These are phyloP conservation scores for Daldinia loculata DNA, from an alignment of 495 filamentous ascomycete genomes.

Conservation along the genomic window DNA sequence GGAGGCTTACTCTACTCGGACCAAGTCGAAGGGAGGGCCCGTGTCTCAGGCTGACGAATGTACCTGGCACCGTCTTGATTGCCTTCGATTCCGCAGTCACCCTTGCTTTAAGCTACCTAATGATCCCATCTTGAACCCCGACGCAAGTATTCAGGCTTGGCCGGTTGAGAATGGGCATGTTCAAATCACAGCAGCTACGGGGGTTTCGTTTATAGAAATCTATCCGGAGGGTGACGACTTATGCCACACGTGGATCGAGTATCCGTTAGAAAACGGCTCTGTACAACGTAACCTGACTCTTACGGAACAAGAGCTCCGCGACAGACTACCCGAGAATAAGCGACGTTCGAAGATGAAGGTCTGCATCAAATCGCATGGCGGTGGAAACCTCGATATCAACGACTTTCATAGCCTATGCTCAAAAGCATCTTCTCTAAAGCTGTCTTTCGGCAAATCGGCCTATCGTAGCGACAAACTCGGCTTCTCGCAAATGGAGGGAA, in stretches of 20 bases:
- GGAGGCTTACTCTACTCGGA: slow-evolving; percentile 85
- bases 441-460: slow-evolving; percentile 74
- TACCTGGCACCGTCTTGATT: slow-evolving; percentile 87
- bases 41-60: slow-evolving; percentile 81
- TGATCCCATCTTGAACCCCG: slow-evolving; percentile 69
- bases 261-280: slow-evolving; percentile 65
- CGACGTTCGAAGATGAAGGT: slow-evolving; percentile 75
- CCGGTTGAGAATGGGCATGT: slow-evolving; percentile 82
- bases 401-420: slow-evolving; percentile 74
- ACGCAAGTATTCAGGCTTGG: slow-evolving; percentile 88
- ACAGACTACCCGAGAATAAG: slow-evolving; percentile 72
- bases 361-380: slow-evolving; percentile 75
- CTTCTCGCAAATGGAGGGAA: slow-evolving; percentile 73
- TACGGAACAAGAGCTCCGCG: slow-evolving; percentile 77
- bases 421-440: slow-evolving; percentile 74
- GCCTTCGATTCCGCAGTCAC: slow-evolving; percentile 86
- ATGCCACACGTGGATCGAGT: slow-evolving; percentile 83
- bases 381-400: slow-evolving; percentile 75
- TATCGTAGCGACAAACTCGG: slow-evolving; percentile 84
- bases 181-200: slow-evolving; percentile 80
- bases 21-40: slow-evolving; percentile 79
- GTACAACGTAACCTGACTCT: slow-evolving; percentile 76
- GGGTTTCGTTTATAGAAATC: slow-evolving; percentile 83
- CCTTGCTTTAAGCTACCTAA: slow-evolving; percentile 88
- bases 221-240: slow-evolving; percentile 76